Conservation (phyloP, 768 basidiomycete species). For the Mycena pura region DNA sequence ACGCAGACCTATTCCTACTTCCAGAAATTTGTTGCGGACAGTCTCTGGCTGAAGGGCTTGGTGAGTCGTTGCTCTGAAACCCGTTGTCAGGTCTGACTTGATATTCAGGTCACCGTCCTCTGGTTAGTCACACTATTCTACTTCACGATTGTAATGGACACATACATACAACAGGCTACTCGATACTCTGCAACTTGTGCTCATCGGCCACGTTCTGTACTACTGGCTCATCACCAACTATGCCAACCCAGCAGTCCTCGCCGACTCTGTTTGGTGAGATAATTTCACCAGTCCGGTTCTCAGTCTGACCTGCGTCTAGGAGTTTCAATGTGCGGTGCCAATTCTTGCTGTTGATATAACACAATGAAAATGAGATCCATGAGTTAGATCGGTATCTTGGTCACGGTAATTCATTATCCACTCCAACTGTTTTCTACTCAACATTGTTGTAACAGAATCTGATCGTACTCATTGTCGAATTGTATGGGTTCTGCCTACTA, state of each 20-base stretch:
- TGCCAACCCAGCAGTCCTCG: slow-evolving; percentile 34
- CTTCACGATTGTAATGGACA: neutral
- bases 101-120: slow-evolving; percentile 31
- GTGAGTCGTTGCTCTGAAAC: slow-evolving; percentile 29
- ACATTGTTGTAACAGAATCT: neutral
- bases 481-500: neutral
- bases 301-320: neutral
- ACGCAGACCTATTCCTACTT: slow-evolving; percentile 50
- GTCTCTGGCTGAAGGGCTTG: slow-evolving; percentile 34
- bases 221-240: slow-evolving; percentile 44
- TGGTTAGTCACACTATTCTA: slow-evolving; percentile 27
- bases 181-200: slow-evolving; percentile 41
- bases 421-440: neutral
- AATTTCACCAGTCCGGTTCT: neutral
- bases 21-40: slow-evolving; percentile 39
- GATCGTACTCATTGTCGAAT: slow-evolving; percentile 8
- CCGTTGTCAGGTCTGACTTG: neutral
- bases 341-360: too few relatives aligned
- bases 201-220: slow-evolving; percentile 43
- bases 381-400: slow-evolving; percentile 1
- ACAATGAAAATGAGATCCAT: neutral
- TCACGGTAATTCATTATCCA: neutral
- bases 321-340: neutral
- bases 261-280: slow-evolving; percentile 33
- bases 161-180: slow-evolving; percentile 35